Evolutionary conservation across 2,329 filamentous ascomycete species (phyloP), one percentile per base, ranked within the genome.

Genomic region (Diplodia intermedia): DNA sequence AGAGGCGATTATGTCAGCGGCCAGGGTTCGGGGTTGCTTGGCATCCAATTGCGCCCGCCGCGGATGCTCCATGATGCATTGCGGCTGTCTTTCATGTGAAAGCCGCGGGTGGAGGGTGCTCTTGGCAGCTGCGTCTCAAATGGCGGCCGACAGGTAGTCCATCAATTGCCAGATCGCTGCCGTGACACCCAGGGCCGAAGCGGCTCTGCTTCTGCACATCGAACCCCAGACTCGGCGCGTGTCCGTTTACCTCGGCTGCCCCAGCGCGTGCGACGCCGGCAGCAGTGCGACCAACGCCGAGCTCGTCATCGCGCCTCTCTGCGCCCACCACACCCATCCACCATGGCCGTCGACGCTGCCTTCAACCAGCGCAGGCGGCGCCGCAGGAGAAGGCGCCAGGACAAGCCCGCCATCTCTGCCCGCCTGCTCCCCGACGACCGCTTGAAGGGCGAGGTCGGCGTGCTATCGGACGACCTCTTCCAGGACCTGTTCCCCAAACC

Each of bases 401-500:
- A 95, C 78, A 93, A 91, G 78, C 86, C 91, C 8, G 86, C 94
- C 53, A 85, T 97, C 69, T 86, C 91, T 69, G 94, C 93, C 68
- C 89, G 91, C 68, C 84, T 98, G 62, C 86, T 96, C 47, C 87
- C 97, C 68, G 93, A 97, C 79, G 91, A 93, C 76, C 90, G 91
- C 78, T 85, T 97, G 74, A 92, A 90, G 80, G 92, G 92, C 65
- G 92, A 97, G 76, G 86, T 94, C 70, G 95, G 93, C 71, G 87
- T 95, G 71, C 80, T 98, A 65, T 97, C 94, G 14, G 90, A 93
- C 74, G 93, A 97, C 78, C 85, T 99, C 63, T 93, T 94, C 74
- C 84, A 86, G 56, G 91, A 96, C 75, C 85, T 98, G 63, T 93
- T 96, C 80, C 89, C 91, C 18, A 76, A 73, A 29, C 69, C 71